Conservation (phyloP, 2,329 filamentous ascomycete species). For the Colletotrichum plurivorum region DNA sequence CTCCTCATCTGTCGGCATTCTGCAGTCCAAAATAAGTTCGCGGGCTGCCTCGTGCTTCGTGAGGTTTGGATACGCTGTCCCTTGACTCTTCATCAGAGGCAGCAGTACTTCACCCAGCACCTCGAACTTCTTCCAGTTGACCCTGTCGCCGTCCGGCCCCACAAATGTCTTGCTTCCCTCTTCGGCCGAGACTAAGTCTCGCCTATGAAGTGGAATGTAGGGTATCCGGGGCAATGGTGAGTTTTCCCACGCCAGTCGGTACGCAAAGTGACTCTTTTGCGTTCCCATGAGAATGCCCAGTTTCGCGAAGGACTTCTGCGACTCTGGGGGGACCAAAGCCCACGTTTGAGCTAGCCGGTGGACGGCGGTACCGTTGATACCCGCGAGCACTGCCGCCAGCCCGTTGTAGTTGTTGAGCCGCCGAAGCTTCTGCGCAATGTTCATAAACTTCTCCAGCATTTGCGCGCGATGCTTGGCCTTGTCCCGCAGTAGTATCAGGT, state of each 20-base stretch:
- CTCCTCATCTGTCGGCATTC: slow-evolving; percentile 88
- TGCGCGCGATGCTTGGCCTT: slow-evolving; percentile 95
- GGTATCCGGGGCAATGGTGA: slow-evolving; percentile 91
- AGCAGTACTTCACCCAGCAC: slow-evolving; percentile 93
- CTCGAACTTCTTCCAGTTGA: slow-evolving; percentile 99
- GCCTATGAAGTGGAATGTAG: slow-evolving; percentile 89
- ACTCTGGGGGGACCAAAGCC: slow-evolving; percentile 78
- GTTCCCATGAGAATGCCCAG: slow-evolving; percentile 94
- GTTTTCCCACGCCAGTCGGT: slow-evolving; percentile 98
- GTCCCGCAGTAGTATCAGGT: slow-evolving; percentile 89
- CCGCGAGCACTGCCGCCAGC: slow-evolving; percentile 92
- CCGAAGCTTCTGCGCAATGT: slow-evolving; percentile 86
- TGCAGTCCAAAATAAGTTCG: slow-evolving; percentile 84
- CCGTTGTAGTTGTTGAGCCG: slow-evolving; percentile 98
- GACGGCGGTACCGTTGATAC: slow-evolving; percentile 89
- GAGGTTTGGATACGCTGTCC: slow-evolving; percentile 82
- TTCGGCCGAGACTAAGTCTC: slow-evolving; percentile 92
- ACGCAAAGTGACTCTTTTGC: slow-evolving; percentile 92
- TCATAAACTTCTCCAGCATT: slow-evolving; percentile 97
- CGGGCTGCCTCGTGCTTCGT: slow-evolving; percentile 78
- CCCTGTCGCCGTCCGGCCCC: slow-evolving; percentile 77
- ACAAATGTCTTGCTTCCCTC: slow-evolving; percentile 94
- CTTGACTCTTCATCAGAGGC: slow-evolving; percentile 92
- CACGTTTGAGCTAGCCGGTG: slow-evolving; percentile 86
- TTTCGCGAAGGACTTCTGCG: slow-evolving; percentile 88